A percentile compares a stretch with the other conserved stretches of the same genome.
phyloP scores from a whole-genome alignment of 306 rosid genomes.

The Cucumis sativus region DNA sequence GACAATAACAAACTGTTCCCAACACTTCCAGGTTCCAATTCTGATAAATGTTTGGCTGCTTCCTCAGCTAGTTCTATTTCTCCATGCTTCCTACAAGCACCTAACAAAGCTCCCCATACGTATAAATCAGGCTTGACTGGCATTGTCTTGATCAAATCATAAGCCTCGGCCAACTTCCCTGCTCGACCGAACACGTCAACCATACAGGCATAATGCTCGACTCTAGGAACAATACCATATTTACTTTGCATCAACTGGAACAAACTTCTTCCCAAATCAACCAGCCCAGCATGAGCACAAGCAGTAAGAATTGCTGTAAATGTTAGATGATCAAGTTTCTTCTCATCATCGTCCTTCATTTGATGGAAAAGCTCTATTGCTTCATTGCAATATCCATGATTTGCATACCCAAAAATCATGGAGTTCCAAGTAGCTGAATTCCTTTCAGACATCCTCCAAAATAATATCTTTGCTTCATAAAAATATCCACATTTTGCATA shows the following conservation, averaged over 20 bases:
- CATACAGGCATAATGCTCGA: slow-evolving; percentile 79
- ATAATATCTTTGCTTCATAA: slow-evolving; percentile 43
- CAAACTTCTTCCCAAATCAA: slow-evolving; percentile 45
- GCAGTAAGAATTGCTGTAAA: slow-evolving; percentile 66
- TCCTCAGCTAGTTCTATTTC: slow-evolving; percentile 54
- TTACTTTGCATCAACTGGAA: slow-evolving; percentile 60
- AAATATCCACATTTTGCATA: slow-evolving; percentile 84
- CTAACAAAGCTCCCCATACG: slow-evolving; percentile 88
- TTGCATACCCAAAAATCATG: slow-evolving; percentile 76
- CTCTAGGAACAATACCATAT: slow-evolving; percentile 47
- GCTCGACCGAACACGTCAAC: slow-evolving; percentile 76
- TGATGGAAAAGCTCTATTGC: slow-evolving; percentile 64
- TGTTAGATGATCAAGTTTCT: slow-evolving; percentile 57
- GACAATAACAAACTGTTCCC: slow-evolving; percentile 61
- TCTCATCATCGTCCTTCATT: slow-evolving; percentile 36
- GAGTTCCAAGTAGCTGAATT: slow-evolving; percentile 75
- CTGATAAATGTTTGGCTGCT: slow-evolving; percentile 55
- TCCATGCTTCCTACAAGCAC: slow-evolving; percentile 73
- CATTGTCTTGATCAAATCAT: slow-evolving; percentile 49
- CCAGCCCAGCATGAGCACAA: slow-evolving; percentile 58
- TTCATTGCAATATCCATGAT: slow-evolving; percentile 56
- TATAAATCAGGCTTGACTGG: slow-evolving; percentile 68
- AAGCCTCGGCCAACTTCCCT: slow-evolving; percentile 46
- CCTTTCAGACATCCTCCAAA: slow-evolving; percentile 41
- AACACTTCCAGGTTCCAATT: slow-evolving; percentile 66